Evolutionary conservation across 108 stramenopile genomes (phyloP).

Genomic region (Skeletonema menzelii): DNA sequence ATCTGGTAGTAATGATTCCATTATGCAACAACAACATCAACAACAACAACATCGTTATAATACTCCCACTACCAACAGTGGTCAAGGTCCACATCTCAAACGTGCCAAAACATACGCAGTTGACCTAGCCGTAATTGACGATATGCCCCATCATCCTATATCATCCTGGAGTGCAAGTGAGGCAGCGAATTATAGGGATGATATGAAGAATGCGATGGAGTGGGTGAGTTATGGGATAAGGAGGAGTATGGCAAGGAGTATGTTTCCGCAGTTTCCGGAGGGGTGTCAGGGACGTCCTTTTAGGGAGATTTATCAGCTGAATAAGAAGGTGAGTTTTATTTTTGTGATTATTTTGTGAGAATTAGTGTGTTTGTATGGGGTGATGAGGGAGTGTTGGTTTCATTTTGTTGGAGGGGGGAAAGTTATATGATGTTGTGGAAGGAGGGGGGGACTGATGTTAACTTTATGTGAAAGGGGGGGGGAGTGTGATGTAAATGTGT

Average conservation of each 20-base stretch:
- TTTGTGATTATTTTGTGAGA: not conserved
- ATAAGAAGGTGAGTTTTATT: constrained; percentile 75
- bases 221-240: constrained; percentile 55
- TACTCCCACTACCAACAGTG: no score
- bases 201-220: constrained; percentile 49
- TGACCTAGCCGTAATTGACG: constrained; percentile 39
- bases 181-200: constrained; percentile 32
- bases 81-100: not conserved
- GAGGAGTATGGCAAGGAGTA: constrained; percentile 72
- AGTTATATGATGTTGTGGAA: not conserved
- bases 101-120: constrained; percentile 47
- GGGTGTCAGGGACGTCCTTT: constrained; percentile 81
- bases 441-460: no score
- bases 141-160: constrained; percentile 36
- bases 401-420: no score
- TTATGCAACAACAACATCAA: not conserved
- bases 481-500: no score
- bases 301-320: constrained; percentile 88
- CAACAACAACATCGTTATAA: no score
- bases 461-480: no score
- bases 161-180: constrained; percentile 26
- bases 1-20: not conserved
- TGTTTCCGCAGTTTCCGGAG: constrained; percentile 85
- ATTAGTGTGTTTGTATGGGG: no score
- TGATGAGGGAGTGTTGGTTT: not conserved